A percentile compares a stretch with the other conserved stretches of the same genome.
Conservation (phyloP, 805 yeast species). For the Zygosaccharomyces rouxii region DNA sequence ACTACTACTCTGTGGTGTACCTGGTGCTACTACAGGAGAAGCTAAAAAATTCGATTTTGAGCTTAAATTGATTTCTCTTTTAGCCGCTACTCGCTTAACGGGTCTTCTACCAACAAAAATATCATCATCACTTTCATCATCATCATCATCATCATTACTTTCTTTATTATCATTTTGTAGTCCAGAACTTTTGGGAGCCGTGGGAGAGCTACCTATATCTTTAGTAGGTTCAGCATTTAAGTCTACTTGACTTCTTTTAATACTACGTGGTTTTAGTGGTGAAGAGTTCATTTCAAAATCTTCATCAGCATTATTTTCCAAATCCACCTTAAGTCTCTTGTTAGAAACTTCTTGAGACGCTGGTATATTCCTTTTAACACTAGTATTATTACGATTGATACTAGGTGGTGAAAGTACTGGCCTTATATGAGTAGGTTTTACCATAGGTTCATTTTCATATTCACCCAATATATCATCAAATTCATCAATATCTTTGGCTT, state of each 20-base stretch:
- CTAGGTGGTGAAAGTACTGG: neutral
- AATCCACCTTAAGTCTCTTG: constrained; percentile 18
- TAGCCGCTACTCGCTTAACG: constrained; percentile 27
- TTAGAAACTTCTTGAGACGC: neutral
- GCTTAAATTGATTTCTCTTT: constrained; percentile 26
- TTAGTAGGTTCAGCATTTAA: constrained; percentile 15
- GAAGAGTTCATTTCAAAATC: constrained; percentile 23
- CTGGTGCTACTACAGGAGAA: constrained; percentile 35
- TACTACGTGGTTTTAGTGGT: constrained; percentile 22
- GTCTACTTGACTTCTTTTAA: constrained; percentile 2
- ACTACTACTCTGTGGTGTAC: constrained; percentile 24
- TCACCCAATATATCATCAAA: constrained; percentile 70
- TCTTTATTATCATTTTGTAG: neutral
- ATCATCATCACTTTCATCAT: constrained; percentile 33
- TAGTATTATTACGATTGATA: neutral
- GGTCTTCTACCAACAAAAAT: constrained; percentile 29
- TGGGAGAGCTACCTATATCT: constrained; percentile 26
- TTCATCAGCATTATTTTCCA: constrained; percentile 10
- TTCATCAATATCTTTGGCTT: constrained; percentile 46
- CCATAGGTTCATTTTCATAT: constrained; percentile 30
- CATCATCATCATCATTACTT: constrained; percentile 35
- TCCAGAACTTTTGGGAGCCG: constrained; percentile 9
- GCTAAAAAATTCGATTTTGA: constrained; percentile 23
- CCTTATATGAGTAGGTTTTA: constrained; percentile 3
- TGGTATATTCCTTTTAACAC: neutral